These are phyloP conservation scores for Picocystis salinarum DNA, from an alignment of 139 green algal species.

Conservation along the genomic window DNA sequence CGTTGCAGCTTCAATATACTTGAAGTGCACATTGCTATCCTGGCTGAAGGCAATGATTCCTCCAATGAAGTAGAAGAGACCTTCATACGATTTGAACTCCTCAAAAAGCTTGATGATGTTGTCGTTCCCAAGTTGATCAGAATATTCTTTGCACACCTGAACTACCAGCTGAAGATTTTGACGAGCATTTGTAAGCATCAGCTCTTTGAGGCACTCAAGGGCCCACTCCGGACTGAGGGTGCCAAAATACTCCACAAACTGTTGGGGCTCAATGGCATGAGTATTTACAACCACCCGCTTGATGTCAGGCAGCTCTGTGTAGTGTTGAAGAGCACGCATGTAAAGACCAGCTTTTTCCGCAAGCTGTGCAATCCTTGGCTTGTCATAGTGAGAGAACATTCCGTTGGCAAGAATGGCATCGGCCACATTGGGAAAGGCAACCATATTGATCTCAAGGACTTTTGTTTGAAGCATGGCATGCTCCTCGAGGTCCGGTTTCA, in stretches of 20 bases:
- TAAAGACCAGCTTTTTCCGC: constrained; percentile 98
- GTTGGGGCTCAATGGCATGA: constrained; percentile 80
- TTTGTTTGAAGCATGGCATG: constrained; percentile 80
- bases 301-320: constrained; percentile 94
- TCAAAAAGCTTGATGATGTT: constrained; percentile 82
- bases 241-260: constrained; percentile 89
- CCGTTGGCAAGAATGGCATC: constrained; percentile 90
- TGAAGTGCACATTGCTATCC: constrained; percentile 90
- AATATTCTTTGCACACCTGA: constrained; percentile 93
- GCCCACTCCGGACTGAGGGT: constrained; percentile 87
- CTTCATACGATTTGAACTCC: constrained; percentile 67
- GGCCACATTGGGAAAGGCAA: constrained; percentile 88
- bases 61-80: constrained; percentile 95
- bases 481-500: constrained; percentile 70
- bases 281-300: constrained; percentile 93
- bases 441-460: constrained; percentile 97
- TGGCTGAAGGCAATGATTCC: constrained; percentile 59
- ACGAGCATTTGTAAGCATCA: constrained; percentile 1
- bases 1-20: constrained; percentile 97
- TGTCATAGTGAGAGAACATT: constrained; percentile 91
- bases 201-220: constrained; percentile 69
- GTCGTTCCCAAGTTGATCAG: constrained; percentile 68
- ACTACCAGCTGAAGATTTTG: constrained; percentile 76
- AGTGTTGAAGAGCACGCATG: constrained; percentile 96
- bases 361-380: constrained; percentile 85